phyloP scores from a whole-genome alignment of 805 yeast genomes.

The Saturnispora bothae region DNA sequence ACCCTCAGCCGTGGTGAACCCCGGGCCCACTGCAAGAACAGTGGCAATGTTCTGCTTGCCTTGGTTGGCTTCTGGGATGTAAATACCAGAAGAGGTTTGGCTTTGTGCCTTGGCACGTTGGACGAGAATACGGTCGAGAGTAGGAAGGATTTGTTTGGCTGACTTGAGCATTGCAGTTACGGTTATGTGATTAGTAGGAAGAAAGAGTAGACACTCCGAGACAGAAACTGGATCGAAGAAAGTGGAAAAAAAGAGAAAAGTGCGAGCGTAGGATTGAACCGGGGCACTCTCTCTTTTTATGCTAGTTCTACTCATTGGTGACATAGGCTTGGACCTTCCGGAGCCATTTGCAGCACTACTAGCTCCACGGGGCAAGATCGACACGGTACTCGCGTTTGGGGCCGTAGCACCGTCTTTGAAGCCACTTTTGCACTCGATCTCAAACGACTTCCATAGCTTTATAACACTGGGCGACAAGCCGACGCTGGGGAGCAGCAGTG shows the following conservation, averaged over 20 bases:
- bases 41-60: constrained; percentile 88
- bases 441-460: too few relatives aligned
- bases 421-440: too few relatives aligned
- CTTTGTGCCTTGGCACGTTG: constrained; percentile 89
- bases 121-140: constrained; percentile 91
- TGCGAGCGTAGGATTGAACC: too few relatives aligned
- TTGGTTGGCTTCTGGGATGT: constrained; percentile 92
- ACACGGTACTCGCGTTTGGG: not conserved
- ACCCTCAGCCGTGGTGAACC: constrained; percentile 69
- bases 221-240: too few relatives aligned
- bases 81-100: constrained; percentile 86
- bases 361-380: not conserved
- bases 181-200: not conserved
- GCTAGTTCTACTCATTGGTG: not conserved
- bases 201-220: too few relatives aligned
- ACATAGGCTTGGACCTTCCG: not conserved
- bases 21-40: constrained; percentile 94
- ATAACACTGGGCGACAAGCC: too few relatives aligned
- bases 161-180: constrained; percentile 60
- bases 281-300: not conserved
- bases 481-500: too few relatives aligned
- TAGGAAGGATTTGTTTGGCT: constrained; percentile 81
- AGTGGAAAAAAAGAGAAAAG: too few relatives aligned
- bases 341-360: not conserved
- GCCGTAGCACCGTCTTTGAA: too few relatives aligned